These are phyloP conservation scores for Magnolia officinalis DNA, from an alignment of 164 flowering plant genomes.

Conservation along the genomic window DNA sequence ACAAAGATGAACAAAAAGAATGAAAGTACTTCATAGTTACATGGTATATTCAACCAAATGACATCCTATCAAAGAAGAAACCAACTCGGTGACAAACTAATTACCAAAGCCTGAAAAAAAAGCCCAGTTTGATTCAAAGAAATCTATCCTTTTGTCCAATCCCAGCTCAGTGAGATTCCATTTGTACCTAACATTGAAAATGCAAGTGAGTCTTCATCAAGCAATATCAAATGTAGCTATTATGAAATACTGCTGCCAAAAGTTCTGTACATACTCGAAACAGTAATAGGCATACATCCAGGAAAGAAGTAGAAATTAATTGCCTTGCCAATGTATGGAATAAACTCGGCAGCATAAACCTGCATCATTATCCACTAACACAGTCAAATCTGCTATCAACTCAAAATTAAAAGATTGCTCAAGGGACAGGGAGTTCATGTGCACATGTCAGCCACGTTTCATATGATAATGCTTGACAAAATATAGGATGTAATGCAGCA, in stretches of 20 bases:
- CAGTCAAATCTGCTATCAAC: constrained; percentile 4
- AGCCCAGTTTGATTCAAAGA: constrained; percentile 94
- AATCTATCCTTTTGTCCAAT: constrained; percentile 77
- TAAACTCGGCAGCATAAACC: constrained; percentile 70
- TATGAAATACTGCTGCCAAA: constrained; percentile 2
- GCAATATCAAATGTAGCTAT: neutral
- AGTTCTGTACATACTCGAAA: constrained; percentile 67
- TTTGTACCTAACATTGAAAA: constrained; percentile 56
- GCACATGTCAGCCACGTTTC: neutral
- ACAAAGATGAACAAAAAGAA: neutral
- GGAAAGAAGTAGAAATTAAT: constrained; percentile 74
- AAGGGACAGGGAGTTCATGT: neutral
- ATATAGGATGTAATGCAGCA: neutral
- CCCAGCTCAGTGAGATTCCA: constrained; percentile 79
- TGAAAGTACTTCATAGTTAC: neutral
- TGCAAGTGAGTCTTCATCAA: constrained; percentile 11
- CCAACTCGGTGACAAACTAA: neutral
- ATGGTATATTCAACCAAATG: neutral
- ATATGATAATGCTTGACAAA: neutral
- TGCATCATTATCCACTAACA: constrained; percentile 27
- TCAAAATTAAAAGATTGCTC: neutral
- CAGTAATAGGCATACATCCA: constrained; percentile 99
- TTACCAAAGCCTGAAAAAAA: constrained; percentile 95
- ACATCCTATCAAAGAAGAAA: neutral
- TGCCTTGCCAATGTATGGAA: constrained; percentile 78